These are phyloP conservation scores for Excoecaria cochinchinensis DNA, from an alignment of 345 rosid species.

Conservation along the genomic window DNA sequence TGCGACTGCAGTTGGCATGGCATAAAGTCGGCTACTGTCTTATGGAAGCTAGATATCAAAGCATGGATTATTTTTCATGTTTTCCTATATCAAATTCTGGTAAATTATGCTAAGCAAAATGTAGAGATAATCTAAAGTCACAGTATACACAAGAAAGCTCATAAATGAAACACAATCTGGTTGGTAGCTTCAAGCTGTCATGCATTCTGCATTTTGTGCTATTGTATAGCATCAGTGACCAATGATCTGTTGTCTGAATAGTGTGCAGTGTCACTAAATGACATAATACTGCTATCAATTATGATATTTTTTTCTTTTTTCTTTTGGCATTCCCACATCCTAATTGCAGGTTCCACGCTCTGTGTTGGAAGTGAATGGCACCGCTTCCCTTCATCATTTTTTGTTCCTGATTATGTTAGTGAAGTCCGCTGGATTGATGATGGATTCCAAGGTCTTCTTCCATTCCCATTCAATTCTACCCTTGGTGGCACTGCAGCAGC, in stretches of 20 bases:
- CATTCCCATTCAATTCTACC: conserved; percentile 77
- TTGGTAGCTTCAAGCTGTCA: too few relatives aligned
- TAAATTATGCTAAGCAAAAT: background rate
- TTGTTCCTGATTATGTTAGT: conserved; percentile 64
- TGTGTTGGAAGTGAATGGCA: conserved; percentile 99
- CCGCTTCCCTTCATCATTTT: conserved; percentile 91
- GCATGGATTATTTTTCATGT: too few relatives aligned
- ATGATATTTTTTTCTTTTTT: background rate
- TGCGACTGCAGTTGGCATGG: background rate
- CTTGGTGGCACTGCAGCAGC: conserved; percentile 92
- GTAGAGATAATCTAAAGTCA: background rate
- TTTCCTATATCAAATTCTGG: too few relatives aligned
- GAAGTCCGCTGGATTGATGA: conserved; percentile 92
- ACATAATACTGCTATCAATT: background rate
- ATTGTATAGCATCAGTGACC: background rate
- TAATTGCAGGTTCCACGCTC: conserved; percentile 66
- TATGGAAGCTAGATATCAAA: background rate
- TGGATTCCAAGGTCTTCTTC: conserved; percentile 94
- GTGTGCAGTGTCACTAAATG: background rate
- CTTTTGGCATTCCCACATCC: background rate
- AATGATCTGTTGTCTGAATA: background rate
- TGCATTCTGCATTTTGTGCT: background rate
- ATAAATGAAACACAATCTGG: background rate
- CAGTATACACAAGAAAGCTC: background rate
- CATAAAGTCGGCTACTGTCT: background rate